Evolutionary conservation across 176 grass and related monocot genomes (phyloP), one percentile per base, ranked within the genome.

Genomic region (Musa schizocarpa): DNA sequence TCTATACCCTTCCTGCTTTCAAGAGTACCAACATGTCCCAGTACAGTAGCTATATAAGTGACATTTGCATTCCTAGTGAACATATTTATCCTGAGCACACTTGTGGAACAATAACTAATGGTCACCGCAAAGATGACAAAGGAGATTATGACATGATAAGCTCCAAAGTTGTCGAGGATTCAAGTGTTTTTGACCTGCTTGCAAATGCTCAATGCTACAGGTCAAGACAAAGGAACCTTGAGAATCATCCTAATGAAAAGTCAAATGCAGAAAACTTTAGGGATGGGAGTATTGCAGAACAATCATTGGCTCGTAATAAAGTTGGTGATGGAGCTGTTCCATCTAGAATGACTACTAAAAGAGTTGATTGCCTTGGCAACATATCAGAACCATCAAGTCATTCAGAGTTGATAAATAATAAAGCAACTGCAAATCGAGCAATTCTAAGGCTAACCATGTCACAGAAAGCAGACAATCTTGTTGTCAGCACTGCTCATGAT

Each of bases 161-260:
- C 68, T 79, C 80, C 14, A 74, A 92, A 14, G 16, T 84, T 76
- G 64, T 74, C 3, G 69, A 88, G 61, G 48, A 55, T 55, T 79
- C 53, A 82, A 50, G 16, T 64, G 90, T 23, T 22, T 52, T 65
- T 78, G 81, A 75, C 62, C 57, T 81, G 11, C 79, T 89, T 72
- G 76, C 84, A 69, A 87, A 75, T 71, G 79, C 87, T 76, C 87
- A 87, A 70, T 83, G 84, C 75, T 89, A 86, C 57, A 93, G 82
- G 86, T 89, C 84, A 54, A 89, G 90, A 54, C 86, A 93, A 77
- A 80, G 51, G 19, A 71, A 55, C 66, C 76, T 93, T 72, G 76
- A 82, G 74, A 80, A 81, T 52, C 49, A 74, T 27, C 71, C 71
- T 21, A 53, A 11, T 81, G 69, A 48, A 71, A 79, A 72, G 61